Evolutionary conservation across 2,329 filamentous ascomycete species (phyloP).

Genomic region (Colletotrichum caudatum): DNA sequence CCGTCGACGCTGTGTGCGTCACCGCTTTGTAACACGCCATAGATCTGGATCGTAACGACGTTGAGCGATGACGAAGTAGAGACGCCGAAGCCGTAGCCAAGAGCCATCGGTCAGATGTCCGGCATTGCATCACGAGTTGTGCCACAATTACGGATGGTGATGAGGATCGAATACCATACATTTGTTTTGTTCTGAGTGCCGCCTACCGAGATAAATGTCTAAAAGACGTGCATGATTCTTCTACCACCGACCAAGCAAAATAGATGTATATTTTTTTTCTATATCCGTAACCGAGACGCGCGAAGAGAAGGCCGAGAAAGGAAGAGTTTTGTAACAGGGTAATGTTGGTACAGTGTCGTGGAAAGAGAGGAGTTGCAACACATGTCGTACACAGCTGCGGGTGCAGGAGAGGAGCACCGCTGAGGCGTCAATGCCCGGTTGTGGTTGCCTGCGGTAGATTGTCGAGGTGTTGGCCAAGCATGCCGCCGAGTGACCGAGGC

Average conservation of each 20-base stretch:
- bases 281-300: neutral
- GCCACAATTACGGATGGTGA: neutral
- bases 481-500: neutral
- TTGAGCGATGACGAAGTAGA: neutral
- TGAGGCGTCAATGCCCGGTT: neutral
- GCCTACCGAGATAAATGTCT: neutral
- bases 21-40: neutral
- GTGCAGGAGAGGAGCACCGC: neutral
- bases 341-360: neutral
- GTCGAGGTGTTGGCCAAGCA: neutral
- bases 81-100: neutral
- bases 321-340: neutral
- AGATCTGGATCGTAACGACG: neutral
- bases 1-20: neutral
- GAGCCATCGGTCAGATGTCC: no score
- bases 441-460: neutral
- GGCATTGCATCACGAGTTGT: neutral
- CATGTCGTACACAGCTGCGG: conserved; percentile 8
- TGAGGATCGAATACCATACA: no score
- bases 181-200: neutral
- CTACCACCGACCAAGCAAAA: neutral
- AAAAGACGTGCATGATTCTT: neutral
- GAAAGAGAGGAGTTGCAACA: neutral
- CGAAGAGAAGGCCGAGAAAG: neutral
- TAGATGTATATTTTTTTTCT: neutral